Evolutionary conservation across 495 filamentous ascomycete genomes (phyloP), one percentile per base, ranked within the genome.

Genomic region (Apiosordaria backusii): DNA sequence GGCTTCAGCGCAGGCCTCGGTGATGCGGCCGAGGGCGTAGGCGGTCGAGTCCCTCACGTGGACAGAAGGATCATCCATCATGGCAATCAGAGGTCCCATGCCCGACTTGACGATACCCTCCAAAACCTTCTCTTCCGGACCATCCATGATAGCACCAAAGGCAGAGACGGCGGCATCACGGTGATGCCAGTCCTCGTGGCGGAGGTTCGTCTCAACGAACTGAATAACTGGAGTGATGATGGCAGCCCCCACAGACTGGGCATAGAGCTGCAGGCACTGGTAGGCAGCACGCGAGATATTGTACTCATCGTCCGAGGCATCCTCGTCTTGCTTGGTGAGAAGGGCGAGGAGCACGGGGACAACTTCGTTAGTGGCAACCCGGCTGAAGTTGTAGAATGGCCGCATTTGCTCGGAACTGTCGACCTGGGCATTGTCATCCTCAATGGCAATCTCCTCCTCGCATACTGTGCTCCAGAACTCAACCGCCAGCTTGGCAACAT

Each of bases 401-500:
- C 95, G 90, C 76, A 91, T 81, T 75, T 95, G 90, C 55, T 90
- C 86, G 35, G 84, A 79, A 70, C 84, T 89, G 66, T 97, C 93
- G 62, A 89, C 85, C 78, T 91, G 89, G 67, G 86, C 83, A 74
- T 99, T 99, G 76, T 99, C 95, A 72, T 99, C 95, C 68, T 98
- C 95, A 74, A 99, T 97, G 64, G 89, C 87, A 68, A 97, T 91
- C 76, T 99, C 95, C 80, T 99, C 95, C 75, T 99, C 95, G 81
- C 95, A 98, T 50, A 99, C 95, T 21, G 95, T 98, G 81, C 95
- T 97, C 95, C 95, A 99, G 83, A 99, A 99, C 74, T 99, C 95
- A 67, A 99, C 92, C 24, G 95, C 95, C 26, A 99, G 85, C 84
- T 99, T 99, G 53, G 96, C 89, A 50, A 98, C 96, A 78, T 98